Evolutionary conservation across 768 basidiomycete genomes (phyloP), one percentile per base, ranked within the genome.

Genomic region (Macrolepiota albuminosa): DNA sequence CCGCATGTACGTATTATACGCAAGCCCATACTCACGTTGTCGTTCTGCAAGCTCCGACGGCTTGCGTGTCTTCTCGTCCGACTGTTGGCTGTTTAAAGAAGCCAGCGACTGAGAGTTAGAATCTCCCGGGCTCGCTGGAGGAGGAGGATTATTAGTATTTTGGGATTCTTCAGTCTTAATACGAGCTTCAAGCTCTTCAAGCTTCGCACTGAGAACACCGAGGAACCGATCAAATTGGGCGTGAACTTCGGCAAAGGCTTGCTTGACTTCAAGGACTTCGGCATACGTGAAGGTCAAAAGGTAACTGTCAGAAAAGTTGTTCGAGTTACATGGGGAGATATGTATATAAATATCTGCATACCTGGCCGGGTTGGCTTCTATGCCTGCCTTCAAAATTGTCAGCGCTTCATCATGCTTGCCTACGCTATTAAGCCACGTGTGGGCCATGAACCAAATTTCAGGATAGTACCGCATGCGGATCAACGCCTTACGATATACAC

Each of bases 381-480:
- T 80, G 10, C 96, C 96, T 1, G 87, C 81, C 71, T 88, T 91
- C 51, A 97, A 79, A 39, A 91, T 84, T n/a, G 81, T 78, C 29
- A 87, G 66, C 0, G 92, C 93, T 59, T 98, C 95, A 13, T 98
- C 94, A 9, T 78, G 72, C 72, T 88, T 90, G 60, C 88, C 89
- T 42, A 88, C 76, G 52, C 81, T 83, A 57, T 79, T 77, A n/a
- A 86, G 87, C 86, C 91, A 96, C 26, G 80, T 83, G 66, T 89
- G 93, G 4, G 93, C 91, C 85, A 95, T 91, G 71, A 89, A 95
- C 97, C 96, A 98, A 58, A 98, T 87, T 73, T 99, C 97, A 4
- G 91, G 87, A 71, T 90, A 97, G 74, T 91, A 98, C 46, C 96
- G 80, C 92, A 98, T 92, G 59, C 91, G 84, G 52, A 91, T 87